phyloP scores from a whole-genome alignment of 139 green algal species.

The Picochlorum costavermella region DNA sequence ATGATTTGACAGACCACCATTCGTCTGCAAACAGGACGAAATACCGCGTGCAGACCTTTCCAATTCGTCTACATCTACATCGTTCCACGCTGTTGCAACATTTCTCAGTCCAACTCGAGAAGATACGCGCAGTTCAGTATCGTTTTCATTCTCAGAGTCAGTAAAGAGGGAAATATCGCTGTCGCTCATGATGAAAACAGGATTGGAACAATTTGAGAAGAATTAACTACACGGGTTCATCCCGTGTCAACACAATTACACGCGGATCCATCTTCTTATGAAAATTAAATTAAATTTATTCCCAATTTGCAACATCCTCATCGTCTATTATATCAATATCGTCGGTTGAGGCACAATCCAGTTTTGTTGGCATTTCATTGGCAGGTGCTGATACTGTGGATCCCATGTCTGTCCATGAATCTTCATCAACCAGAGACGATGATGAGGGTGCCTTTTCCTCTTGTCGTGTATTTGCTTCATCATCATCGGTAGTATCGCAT shows the following conservation, averaged over 20 bases:
- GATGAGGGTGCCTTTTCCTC: background rate
- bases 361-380: no score
- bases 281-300: background rate
- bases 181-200: background rate
- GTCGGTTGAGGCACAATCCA: no score
- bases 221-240: no score
- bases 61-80: background rate
- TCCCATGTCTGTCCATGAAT: no score
- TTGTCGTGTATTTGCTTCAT: background rate
- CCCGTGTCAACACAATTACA: no score
- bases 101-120: no score
- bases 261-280: no score
- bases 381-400: no score
- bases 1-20: background rate
- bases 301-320: background rate
- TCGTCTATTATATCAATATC: background rate
- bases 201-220: no score
- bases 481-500: background rate
- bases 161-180: conserved; percentile 2
- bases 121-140: background rate
- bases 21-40: background rate
- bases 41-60: background rate
- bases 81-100: no score
- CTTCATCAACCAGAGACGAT: background rate
- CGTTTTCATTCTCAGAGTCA: background rate